These are phyloP conservation scores for Protea cynaroides DNA, from an alignment of 164 flowering plant genomes.

Conservation along the genomic window DNA sequence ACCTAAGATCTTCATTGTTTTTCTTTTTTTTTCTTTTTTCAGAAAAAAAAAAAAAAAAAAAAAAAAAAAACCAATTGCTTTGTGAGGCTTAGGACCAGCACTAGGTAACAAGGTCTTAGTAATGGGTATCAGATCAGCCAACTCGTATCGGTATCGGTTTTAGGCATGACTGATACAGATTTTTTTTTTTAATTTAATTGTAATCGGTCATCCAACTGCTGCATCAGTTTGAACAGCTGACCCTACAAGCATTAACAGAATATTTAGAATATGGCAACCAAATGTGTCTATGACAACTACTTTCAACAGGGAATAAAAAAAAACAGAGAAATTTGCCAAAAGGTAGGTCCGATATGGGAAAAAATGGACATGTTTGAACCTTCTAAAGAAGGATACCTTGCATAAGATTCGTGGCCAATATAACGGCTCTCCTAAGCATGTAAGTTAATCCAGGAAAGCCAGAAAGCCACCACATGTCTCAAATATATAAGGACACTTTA, in stretches of 20 bases:
- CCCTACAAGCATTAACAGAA: conserved; percentile 31
- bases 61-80: too few relatives aligned
- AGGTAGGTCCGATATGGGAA: not conserved
- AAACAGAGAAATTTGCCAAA: not conserved
- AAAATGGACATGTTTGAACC: not conserved
- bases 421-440: not conserved
- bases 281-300: not conserved
- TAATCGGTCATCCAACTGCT: conserved; percentile 64
- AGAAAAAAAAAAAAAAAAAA: too few relatives aligned
- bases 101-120: too few relatives aligned
- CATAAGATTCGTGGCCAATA: not conserved
- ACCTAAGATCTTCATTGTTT: too few relatives aligned
- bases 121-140: too few relatives aligned
- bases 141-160: too few relatives aligned
- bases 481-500: not conserved
- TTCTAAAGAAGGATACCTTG: not conserved
- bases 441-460: not conserved
- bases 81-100: too few relatives aligned
- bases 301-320: not conserved
- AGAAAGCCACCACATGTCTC: not conserved
- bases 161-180: too few relatives aligned
- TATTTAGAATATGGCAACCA: too few relatives aligned
- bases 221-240: conserved; percentile 60
- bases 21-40: too few relatives aligned
- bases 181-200: too few relatives aligned